Evolutionary conservation across 805 yeast genomes (phyloP), one percentile per base, ranked within the genome.

Genomic region (Ogataea methanolica): DNA sequence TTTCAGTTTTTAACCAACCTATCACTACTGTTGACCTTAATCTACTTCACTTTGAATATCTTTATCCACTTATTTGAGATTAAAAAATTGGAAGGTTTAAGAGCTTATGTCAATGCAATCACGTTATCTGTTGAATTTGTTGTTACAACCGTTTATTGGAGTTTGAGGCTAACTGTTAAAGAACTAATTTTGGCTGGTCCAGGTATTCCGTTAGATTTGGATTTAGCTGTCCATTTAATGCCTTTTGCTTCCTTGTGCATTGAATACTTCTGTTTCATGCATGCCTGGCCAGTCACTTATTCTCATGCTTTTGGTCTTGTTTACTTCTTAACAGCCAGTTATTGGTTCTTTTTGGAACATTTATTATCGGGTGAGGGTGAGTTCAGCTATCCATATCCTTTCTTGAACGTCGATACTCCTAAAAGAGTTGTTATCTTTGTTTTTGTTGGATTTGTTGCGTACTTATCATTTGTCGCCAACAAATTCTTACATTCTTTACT

Each of bases 1-100:
- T 75, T 74, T 66, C 92, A 86, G 59, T 86, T 86, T 60, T 69
- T 85, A 43, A 86, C 94, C 4, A 85, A 83, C 59, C 57, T 84
- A n/a, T 76, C 85, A 8, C 70, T 83, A 33, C 57, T 66, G 1
- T 58, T 75, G 16, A 74, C 86, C 2, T 53, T 79, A 9, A 47
- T 73, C 39, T 73, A 75, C 50, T 73, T 70, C 48, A 40, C 57
- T 15, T 38, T 73, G 35, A 77, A 77, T 21, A 54, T 71, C 23
- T 16, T 64, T 11, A 67, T 74, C 40, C 78, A 71, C 55, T 49
- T 72, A 26, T 72, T 63, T 51, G 47, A 48, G 7, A 11, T 50
- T 11, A n/a, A 39, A 6, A 11, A 15, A 7, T 33, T 60, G 5
- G 33, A 44, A 1, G 36, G 46, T 9, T 26, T 69, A 33, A 76